Base-by-base conservation (phyloP, 192 early-diverging fungal genomes). In the Coemansia sp. region DNA sequence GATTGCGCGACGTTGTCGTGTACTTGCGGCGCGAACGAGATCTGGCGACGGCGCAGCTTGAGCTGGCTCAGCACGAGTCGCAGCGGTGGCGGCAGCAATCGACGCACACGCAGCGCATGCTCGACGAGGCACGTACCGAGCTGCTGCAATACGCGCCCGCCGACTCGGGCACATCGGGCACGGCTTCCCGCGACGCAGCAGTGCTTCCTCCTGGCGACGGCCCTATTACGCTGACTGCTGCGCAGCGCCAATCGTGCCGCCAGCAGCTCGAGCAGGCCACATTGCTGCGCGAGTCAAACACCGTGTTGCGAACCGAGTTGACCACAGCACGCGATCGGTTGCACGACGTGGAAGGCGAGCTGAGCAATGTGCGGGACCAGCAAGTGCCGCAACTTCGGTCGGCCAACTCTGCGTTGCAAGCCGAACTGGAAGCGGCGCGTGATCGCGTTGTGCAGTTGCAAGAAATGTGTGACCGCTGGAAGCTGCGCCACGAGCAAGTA, bases 201-300 rank as follows among this genome's bases (percentile, higher is more conserved):
- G 58, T 25, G 14, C 21, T 65, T 8, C 59, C 65, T 1, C 63
- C 62, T 2, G 73, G 73, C 49, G 67, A 69, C 4, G 73, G 73
- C 7, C 73, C 73, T n/a, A 35, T 76, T 4, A 66, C 84, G 11
- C 76, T 84, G 43, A 78, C 86, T 0, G 83, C 86, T 54, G 35
- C 83, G 49, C 74, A 86, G 57, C 83, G 88, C 45, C 61, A 76
- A 56, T 84, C 89, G 41, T 77, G 91, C 47, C 70, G 88, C 73
- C 85, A 84, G 56, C 87, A 88, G 69, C 76, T 89, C 32, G 84
- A 89, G 58, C 84, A 88, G 63, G 63, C 85, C 25, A 85, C 84
- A 65, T 48, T 92, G 9, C 72, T 94, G 38, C 86, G 88, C 4
- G 93, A 94, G 56, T 89, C 88, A 39, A 94, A 93, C 70, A 70